Evolutionary conservation across 495 filamentous ascomycete species (phyloP).

Genomic region (Penicillium cinerascens): DNA sequence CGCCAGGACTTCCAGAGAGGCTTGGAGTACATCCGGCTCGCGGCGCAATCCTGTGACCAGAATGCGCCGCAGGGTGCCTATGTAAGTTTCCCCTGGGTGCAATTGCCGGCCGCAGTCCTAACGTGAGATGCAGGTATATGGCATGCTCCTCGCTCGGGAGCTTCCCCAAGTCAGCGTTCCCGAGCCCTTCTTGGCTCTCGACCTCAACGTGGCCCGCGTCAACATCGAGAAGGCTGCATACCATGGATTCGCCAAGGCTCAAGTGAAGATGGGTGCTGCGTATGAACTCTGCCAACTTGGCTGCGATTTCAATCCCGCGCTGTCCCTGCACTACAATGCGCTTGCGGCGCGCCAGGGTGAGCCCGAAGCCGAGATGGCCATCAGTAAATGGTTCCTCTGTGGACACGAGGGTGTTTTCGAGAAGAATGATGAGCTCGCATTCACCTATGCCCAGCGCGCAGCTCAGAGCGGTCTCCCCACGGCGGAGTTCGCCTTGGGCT

Average conservation of each 20-base stretch:
- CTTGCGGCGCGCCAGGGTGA: constrained; percentile 87
- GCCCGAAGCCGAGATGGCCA: constrained; percentile 88
- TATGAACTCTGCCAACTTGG: constrained; percentile 92
- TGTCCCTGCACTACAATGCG: constrained; percentile 94
- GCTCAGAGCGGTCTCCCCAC: constrained; percentile 77
- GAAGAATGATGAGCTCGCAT: constrained; percentile 93
- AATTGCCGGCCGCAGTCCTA: constrained; percentile 2
- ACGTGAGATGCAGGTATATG: constrained; percentile 60
- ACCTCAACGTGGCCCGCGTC: constrained; percentile 69
- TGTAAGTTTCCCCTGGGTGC: constrained; percentile 37
- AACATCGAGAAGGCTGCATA: constrained; percentile 98
- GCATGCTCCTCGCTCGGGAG: constrained; percentile 89
- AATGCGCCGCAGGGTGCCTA: constrained; percentile 97
- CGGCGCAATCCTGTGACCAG: constrained; percentile 88
- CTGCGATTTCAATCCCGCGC: constrained; percentile 89
- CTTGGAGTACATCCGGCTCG: constrained; percentile 73
- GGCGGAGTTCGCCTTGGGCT: constrained; percentile 94
- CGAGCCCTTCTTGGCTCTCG: constrained; percentile 65
- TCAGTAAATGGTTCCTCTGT: constrained; percentile 98
- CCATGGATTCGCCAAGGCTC: constrained; percentile 93
- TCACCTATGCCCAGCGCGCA: constrained; percentile 82
- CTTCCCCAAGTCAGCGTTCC: constrained; percentile 84
- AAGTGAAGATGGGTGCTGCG: constrained; percentile 94
- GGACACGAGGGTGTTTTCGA: constrained; percentile 86
- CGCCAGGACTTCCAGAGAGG: constrained; percentile 74